These are phyloP conservation scores for Multifurca ochricompacta DNA, from an alignment of 768 basidiomycete genomes.

Conservation along the genomic window DNA sequence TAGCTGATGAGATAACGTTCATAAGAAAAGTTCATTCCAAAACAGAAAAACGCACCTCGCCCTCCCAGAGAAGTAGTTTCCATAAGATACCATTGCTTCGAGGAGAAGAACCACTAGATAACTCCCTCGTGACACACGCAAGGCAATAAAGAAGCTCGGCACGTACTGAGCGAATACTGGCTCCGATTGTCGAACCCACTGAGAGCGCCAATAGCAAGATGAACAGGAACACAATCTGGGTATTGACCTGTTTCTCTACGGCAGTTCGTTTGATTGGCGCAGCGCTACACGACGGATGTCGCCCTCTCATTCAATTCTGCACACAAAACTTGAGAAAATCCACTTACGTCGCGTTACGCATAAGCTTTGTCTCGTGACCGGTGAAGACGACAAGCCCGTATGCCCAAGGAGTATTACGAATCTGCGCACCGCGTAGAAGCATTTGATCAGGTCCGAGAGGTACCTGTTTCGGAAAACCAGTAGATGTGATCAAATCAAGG, in stretches of 20 bases:
- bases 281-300: constrained; percentile 43
- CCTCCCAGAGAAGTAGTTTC: constrained; percentile 52
- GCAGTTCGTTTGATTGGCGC: constrained; percentile 96
- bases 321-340: not conserved
- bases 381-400: constrained; percentile 93
- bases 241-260: constrained; percentile 92
- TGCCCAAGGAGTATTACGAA: constrained; percentile 94
- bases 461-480: constrained; percentile 65
- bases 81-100: constrained; percentile 85
- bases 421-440: constrained; percentile 86
- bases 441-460: constrained; percentile 94
- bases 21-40: not conserved
- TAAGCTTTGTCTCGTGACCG: constrained; percentile 96
- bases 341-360: constrained; percentile 94
- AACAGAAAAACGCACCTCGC: constrained; percentile 40
- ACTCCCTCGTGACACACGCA: not conserved
- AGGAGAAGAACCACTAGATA: constrained; percentile 74
- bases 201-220: constrained; percentile 80
- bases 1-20: constrained; percentile 37
- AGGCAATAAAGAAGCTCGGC: not conserved
- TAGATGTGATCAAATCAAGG: constrained; percentile 50
- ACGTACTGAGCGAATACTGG: constrained; percentile 72
- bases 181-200: constrained; percentile 85
- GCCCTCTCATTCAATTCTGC: not conserved
- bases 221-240: constrained; percentile 94